Evolutionary conservation across 2,329 filamentous ascomycete species (phyloP), one percentile per base, ranked within the genome.

Genomic region (Leptographium procerum): DNA sequence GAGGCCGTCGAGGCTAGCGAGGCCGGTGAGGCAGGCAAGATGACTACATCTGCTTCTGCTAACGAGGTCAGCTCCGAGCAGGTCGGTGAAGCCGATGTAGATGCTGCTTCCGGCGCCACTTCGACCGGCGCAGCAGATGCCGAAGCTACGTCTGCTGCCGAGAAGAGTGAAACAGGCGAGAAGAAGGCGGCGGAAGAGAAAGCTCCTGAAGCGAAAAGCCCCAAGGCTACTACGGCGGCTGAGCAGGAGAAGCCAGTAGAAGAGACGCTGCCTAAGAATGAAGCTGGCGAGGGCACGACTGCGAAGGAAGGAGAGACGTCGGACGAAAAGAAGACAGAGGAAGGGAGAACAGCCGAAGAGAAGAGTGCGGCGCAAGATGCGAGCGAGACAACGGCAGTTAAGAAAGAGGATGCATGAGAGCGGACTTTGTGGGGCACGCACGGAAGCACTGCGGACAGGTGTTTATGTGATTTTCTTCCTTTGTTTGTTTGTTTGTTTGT

Each of bases 201-300:
- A 33, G 22, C 52, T 6, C 19, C 31, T 3, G 47, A 57, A 29
- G 51, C 24, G 58, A 64, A 47, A 58, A 33, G 45, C 10, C 26
- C 67, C 2, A 61, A 68, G 4, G 60, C 61, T 2, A n/a, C n/a
- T n/a, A n/a, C n/a, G n/a, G n/a, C n/a, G n/a, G 65, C 69, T 13
- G 68, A 68, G 59, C 63, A 66, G 45, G 60, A 73, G 69, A 67
- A 69, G 31, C 72, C 75, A 55, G 69, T 63, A 8, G 57, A 57
- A 26, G 48, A 19, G 3, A 33, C 40, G 5, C 1, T 36, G 5
- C 7, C 34, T 8, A 43, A 45, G 26, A 36, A 45, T 22, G 22
- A 13, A 3, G 33, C 40, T 34, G n/a, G n/a, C 14, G 51, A 56
- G n/a, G 28, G 26, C 26, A 22, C 40, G 19, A 29, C 28, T 24